Evolutionary conservation across 306 rosid genomes (phyloP), one percentile per base, ranked within the genome.

Genomic region (Trifolium pratense): DNA sequence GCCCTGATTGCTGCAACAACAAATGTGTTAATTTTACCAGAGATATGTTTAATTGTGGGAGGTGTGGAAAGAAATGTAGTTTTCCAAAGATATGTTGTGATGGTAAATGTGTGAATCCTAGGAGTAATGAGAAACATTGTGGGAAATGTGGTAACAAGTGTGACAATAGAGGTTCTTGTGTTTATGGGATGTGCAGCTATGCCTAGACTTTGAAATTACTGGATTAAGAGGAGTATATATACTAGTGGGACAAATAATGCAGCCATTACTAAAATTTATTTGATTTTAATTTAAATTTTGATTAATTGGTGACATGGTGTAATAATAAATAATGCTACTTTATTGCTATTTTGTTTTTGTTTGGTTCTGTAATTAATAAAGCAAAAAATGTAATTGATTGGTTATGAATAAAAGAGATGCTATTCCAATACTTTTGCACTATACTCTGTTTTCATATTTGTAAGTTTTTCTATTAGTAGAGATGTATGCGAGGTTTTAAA

Each of bases 101-200:
- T 18, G 92, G 92, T 1, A 77, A 76, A 79, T 89, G 96, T n/a
- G 90, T 87, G 80, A 89, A 79, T 15, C 81, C 90, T 0, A 80
- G 56, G 70, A 73, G 71, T 18, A 79, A 84, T 46, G 25, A 74
- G 71, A 82, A 81, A 18, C 85, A 89, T 39, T 90, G 96, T 63
- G 92, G 96, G 48, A 76, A 78, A 36, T 89, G 96, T 80, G 84
- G 83, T 16, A 87, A 84, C 77, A 86, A 76, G 68, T 90, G 96
- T 68, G 36, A 68, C 9, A 73, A 23, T 52, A 81, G 73, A 36
- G 78, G 75, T 14, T 70, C 80, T 0, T 89, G 96, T 34, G 74
- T 71, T 57, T 84, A 75, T 40, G 96, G 92, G 7, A 85, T 89
- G 90, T 89, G 96, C 76, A 87, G 83, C 80, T 89, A 89, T 42